Evolutionary conservation across 73 alveolate species (phyloP), one percentile per base, ranked within the genome.

Genomic region (Tetrahymena elliotti): DNA sequence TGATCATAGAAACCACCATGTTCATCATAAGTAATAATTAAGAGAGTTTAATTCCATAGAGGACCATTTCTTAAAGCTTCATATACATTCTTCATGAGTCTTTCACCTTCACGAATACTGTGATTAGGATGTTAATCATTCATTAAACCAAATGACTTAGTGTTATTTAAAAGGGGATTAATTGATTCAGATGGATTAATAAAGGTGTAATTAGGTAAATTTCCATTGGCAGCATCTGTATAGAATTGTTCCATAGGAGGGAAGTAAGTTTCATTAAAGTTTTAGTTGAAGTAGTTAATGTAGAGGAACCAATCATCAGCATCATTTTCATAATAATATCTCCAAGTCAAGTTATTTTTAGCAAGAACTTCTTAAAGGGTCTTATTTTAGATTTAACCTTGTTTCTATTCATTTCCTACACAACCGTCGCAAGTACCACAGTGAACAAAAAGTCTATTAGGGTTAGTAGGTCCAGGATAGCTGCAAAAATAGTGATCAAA

Each of bases 261-360:
- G 88, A 68, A 68, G 20, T 24, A 18, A 39, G 94, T 84, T n/a
- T 15, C 3, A 39, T 84, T 84, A 24, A 84, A 84, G 24, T 37
- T 84, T 39, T 84, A 3, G 94, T 84, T 84, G 83, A 84, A 39
- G 31, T 84, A 37, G 33, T 84, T 33, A 37, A 84, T 84, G 37
- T 84, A 84, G 27, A 84, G 94, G 94, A 84, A 84, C 94, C 94
- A 84, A 39, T 84, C 94, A 31, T 38, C 83, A n/a, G 68, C 68
- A 84, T 84, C 83, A 39, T 84, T 39, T 84, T 84, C 94, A 84
- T 84, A 84, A n/a, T 84, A 84, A 39, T 38, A 39, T 39, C 37
- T 84, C 94, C 94, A 84, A 8, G 53, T 39, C 27, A 84, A 27
- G 10, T 39, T 39, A 84, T 84, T 37, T 12, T 84, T 39, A 38